Percentiles rank a stretch among this genome's conserved stretches.
Evolutionary conservation across 768 basidiomycete species (phyloP).

Genomic region (Suillus tomentosus): DNA sequence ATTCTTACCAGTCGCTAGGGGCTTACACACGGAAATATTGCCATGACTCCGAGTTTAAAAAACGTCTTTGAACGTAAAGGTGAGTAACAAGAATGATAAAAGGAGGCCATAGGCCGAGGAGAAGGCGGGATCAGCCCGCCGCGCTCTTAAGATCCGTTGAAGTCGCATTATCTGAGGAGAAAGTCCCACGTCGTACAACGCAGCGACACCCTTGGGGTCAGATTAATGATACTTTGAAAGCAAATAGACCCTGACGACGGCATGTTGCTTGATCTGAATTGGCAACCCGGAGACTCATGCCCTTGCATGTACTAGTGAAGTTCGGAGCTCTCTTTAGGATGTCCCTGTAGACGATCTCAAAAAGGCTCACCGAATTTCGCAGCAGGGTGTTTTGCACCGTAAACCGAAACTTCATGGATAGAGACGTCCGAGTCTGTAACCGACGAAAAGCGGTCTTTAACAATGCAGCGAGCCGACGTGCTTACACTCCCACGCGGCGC

Average conservation of each 20-base stretch:
- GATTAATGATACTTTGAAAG: neutral
- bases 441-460: neutral
- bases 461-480: neutral
- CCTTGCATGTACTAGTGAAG: neutral
- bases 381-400: neutral
- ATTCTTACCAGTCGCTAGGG: neutral
- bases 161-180: neutral
- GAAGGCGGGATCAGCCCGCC: neutral
- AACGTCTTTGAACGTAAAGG: neutral
- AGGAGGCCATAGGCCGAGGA: neutral
- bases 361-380: neutral
- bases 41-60: neutral
- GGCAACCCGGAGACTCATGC: neutral
- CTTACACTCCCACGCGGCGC: neutral
- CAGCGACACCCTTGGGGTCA: neutral
- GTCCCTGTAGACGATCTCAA: neutral
- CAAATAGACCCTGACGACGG: neutral
- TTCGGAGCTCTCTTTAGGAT: neutral
- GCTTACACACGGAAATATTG: neutral
- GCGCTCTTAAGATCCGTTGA: neutral
- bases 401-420: neutral
- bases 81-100: neutral
- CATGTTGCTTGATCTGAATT: neutral
- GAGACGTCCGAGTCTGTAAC: neutral
- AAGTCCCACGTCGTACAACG: conserved; percentile 1